Percentiles rank a stretch among this genome's conserved stretches.
These are phyloP conservation scores for Aspergillus melleus DNA, from an alignment of 2,329 filamentous ascomycete genomes.

Conservation along the genomic window DNA sequence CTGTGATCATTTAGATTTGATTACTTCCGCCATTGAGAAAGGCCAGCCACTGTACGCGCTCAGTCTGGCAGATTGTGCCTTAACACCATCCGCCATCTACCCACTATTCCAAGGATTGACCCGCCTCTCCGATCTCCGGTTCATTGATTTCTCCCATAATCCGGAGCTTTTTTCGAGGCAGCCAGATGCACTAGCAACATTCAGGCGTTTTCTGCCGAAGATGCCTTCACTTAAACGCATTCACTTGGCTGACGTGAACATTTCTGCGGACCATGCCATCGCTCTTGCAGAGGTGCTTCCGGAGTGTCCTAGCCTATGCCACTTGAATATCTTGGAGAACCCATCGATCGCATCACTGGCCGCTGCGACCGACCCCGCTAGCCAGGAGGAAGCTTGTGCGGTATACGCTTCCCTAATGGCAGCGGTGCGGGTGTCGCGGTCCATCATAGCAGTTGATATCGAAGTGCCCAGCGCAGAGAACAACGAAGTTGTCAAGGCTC, in stretches of 20 bases:
- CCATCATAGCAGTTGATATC: slow-evolving; percentile 86
- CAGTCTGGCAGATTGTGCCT: slow-evolving; percentile 80
- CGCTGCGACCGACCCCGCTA: slow-evolving; percentile 73
- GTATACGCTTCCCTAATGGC: slow-evolving; percentile 89
- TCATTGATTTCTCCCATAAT: slow-evolving; percentile 92
- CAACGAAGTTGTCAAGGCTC: slow-evolving; percentile 86
- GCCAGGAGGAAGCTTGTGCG: slow-evolving; percentile 90
- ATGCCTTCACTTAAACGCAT: slow-evolving; percentile 77
- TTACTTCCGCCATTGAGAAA: slow-evolving; percentile 37
- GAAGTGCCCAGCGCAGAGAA: slow-evolving; percentile 79
- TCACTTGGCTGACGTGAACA: slow-evolving; percentile 79
- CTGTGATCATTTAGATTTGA: slow-evolving; percentile 51
- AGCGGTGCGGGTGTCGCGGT: slow-evolving; percentile 78
- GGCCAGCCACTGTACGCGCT: slow-evolving; percentile 71
- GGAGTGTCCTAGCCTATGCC: slow-evolving; percentile 76
- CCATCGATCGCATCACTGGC: slow-evolving; percentile 62
- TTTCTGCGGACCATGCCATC: slow-evolving; percentile 86
- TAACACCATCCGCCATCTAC: slow-evolving; percentile 71
- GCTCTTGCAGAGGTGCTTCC: slow-evolving; percentile 86
- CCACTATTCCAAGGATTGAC: slow-evolving; percentile 72
- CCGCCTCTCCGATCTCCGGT: slow-evolving; percentile 72
- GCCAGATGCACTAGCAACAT: slow-evolving; percentile 70
- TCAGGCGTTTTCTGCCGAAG: slow-evolving; percentile 83
- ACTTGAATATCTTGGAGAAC: slow-evolving; percentile 86
- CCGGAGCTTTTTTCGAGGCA: slow-evolving; percentile 71